These are phyloP conservation scores for Leccinum fallax DNA, from an alignment of 1,284 basidiomycete genomes.

Conservation along the genomic window DNA sequence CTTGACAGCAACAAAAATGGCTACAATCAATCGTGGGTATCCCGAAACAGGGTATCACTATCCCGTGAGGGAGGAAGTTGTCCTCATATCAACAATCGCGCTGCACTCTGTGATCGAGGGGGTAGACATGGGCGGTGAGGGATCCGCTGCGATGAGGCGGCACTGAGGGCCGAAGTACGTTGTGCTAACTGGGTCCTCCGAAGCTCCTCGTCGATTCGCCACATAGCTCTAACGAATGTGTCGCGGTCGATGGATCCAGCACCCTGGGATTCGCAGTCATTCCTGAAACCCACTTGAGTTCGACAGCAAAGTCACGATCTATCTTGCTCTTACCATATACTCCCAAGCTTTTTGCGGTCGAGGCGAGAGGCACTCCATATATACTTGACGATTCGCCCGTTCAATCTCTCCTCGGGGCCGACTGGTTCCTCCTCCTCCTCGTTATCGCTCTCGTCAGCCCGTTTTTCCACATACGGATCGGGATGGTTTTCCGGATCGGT, in stretches of 20 bases:
- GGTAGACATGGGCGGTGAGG: slow-evolving; percentile 35
- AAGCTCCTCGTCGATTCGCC: slow-evolving; percentile 84
- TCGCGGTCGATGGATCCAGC: slow-evolving; percentile 63
- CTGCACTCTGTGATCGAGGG: slow-evolving; percentile 16
- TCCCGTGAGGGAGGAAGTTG: neutral
- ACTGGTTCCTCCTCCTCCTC: slow-evolving; percentile 35
- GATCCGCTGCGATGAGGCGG: slow-evolving; percentile 38
- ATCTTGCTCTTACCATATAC: slow-evolving; percentile 60
- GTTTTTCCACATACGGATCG: slow-evolving; percentile 16
- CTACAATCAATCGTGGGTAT: slow-evolving; percentile 21
- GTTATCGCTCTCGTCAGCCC: slow-evolving; percentile 32
- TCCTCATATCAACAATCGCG: slow-evolving; percentile 19
- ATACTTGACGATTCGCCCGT: slow-evolving; percentile 54
- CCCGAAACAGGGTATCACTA: slow-evolving; percentile 19
- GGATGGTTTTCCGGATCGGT: slow-evolving; percentile 46
- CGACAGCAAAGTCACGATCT: neutral
- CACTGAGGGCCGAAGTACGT: slow-evolving; percentile 42
- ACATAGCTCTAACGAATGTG: slow-evolving; percentile 75
- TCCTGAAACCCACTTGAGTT: slow-evolving; percentile 41
- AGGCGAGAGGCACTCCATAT: slow-evolving; percentile 69
- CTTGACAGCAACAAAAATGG: slow-evolving; percentile 1
- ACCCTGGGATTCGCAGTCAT: slow-evolving; percentile 60
- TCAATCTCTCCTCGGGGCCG: slow-evolving; percentile 49
- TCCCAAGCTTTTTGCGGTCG: slow-evolving; percentile 50
- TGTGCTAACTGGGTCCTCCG: slow-evolving; percentile 51